Percentiles rank a stretch among this genome's conserved stretches.
phyloP scores from a whole-genome alignment of 2,329 filamentous ascomycete species.

The Fusarium metavorans region DNA sequence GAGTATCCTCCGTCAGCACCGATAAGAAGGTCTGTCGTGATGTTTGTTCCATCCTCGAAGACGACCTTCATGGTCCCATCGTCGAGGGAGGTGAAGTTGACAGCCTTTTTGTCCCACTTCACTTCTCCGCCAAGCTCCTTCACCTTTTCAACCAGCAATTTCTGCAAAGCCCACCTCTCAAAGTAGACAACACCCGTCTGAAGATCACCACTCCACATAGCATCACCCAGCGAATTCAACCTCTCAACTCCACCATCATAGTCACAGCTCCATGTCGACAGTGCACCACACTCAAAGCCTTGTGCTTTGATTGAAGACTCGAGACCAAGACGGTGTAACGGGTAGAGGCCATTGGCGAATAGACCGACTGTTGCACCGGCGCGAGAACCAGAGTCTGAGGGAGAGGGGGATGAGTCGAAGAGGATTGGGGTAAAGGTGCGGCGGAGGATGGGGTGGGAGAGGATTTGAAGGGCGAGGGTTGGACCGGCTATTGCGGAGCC shows the following conservation, averaged over 20 bases:
- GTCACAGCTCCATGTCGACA: constrained; percentile 29
- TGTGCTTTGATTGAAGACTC: constrained; percentile 16
- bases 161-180: constrained; percentile 34
- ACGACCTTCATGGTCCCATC: constrained; percentile 13
- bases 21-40: constrained; percentile 30
- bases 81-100: constrained; percentile 17
- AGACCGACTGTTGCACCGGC: constrained; percentile 40
- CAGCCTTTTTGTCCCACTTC: constrained; percentile 34
- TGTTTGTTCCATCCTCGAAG: constrained; percentile 20
- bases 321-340: constrained; percentile 33
- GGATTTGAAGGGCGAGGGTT: constrained; percentile 34
- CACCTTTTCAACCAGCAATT: constrained; percentile 30
- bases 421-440: constrained; percentile 26
- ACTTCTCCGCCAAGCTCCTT: constrained; percentile 31
- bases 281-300: constrained; percentile 24
- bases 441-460: constrained; percentile 27
- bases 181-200: constrained; percentile 35
- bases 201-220: constrained; percentile 36
- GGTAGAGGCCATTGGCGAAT: constrained; percentile 40
- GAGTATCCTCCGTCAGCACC: constrained; percentile 42
- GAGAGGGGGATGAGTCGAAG: constrained; percentile 28
- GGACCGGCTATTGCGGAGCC: constrained; percentile 35
- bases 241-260: constrained; percentile 19
- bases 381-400: constrained; percentile 26
- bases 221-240: constrained; percentile 22